Conservation (phyloP, 495 filamentous ascomycete species). For the Penicillium fimorum region DNA sequence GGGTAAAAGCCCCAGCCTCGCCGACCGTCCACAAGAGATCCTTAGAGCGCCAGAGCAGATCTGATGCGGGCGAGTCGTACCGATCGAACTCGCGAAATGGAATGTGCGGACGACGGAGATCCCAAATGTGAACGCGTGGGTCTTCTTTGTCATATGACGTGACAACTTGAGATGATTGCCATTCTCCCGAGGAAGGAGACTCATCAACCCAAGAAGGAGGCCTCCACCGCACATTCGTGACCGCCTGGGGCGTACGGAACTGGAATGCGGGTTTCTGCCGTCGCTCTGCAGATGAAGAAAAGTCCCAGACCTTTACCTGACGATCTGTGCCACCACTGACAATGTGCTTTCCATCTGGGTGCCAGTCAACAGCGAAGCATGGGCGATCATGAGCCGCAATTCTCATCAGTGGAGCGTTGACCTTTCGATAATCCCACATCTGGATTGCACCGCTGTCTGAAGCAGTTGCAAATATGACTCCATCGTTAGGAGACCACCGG, state of each 20-base stretch:
- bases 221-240: slow-evolving; percentile 81
- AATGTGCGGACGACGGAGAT: slow-evolving; percentile 80
- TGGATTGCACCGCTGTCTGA: slow-evolving; percentile 82
- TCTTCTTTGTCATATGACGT: slow-evolving; percentile 67
- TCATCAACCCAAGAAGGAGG: slow-evolving; percentile 73
- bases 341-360: slow-evolving; percentile 88
- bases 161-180: slow-evolving; percentile 67
- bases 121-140: slow-evolving; percentile 82
- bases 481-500: slow-evolving; percentile 84
- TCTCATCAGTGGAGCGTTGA: slow-evolving; percentile 59
- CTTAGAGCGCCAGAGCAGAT: slow-evolving; percentile 86
- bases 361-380: slow-evolving; percentile 87
- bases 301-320: slow-evolving; percentile 89
- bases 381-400: slow-evolving; percentile 82
- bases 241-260: slow-evolving; percentile 62
- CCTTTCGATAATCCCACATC: slow-evolving; percentile 66
- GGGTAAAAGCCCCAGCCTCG: slow-evolving; percentile 76
- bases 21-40: slow-evolving; percentile 91
- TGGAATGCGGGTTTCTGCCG: slow-evolving; percentile 70
- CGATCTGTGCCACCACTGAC: slow-evolving; percentile 81
- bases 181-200: slow-evolving; percentile 58
- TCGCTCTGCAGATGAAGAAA: slow-evolving; percentile 71
- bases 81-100: slow-evolving; percentile 82
- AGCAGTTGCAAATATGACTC: slow-evolving; percentile 80
- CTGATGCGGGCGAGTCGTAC: slow-evolving; percentile 67